Base-by-base conservation (phyloP, 1,284 basidiomycete genomes). In the Microstroma glucosiphilum region DNA sequence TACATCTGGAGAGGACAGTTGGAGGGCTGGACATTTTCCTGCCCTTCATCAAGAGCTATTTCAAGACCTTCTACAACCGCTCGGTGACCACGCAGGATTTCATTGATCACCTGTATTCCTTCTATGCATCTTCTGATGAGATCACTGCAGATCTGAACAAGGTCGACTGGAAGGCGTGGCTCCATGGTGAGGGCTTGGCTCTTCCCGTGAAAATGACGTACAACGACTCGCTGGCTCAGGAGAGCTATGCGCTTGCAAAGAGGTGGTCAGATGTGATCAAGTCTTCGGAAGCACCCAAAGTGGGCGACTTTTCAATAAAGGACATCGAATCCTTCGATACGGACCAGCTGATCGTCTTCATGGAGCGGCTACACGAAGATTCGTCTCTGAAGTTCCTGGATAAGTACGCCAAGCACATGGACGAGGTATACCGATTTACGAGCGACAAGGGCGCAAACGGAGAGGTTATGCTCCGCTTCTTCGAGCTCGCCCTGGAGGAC, bases 41-140 rank as follows among this genome's bases (percentile, higher is more conserved):
- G 4, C 80, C 79, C 56, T 77, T 73, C 70, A 84, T 89, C 41
- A 85, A 84, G 68, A 85, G 89, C 76, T 92, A 92, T 79, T 89
- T 93, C 68, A 64, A 64, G 58, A 69, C 75, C 26, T 78, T 76
- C 58, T 67, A 69, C 63, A 89, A 91, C 15, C 86, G 88, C 76
- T 89, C 90, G 66, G 90, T 97, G 77, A 89, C 88, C 15, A 96
- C 92, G 0, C 82, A 86, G 43, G 85, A 94, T 71, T 97, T 92
- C 92, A 88, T 89, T 73, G 82, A 83, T 4, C 91, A 97, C 76
- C 82, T 98, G 21, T 90, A 77, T n/a, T 94, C 88, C 79, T 97
- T 86, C 80, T 81, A 67, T 81, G 88, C 73, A 84, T 60, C 40
- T 46, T 77, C 63, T 57, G 60, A 59, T 60, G 84, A 86, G 66